Conservation (phyloP, 2,329 filamentous ascomycete genomes). For the Pseudogymnoascus sp. region DNA sequence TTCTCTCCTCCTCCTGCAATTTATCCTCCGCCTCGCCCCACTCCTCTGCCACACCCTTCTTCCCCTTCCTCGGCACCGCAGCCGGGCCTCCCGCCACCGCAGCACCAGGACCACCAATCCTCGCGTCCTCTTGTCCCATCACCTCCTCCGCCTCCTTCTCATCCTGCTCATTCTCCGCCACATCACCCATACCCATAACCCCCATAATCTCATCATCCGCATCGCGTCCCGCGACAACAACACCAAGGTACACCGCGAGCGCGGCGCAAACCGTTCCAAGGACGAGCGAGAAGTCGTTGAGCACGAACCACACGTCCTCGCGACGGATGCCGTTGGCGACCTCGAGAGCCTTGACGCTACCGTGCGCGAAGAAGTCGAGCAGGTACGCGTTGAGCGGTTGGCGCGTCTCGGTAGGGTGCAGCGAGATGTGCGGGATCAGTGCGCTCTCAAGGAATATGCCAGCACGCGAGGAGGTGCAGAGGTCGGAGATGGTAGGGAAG, state of each 20-base stretch:
- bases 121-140: conserved; percentile 7
- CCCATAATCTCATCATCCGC: conserved; percentile 31
- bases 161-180: conserved; percentile 34
- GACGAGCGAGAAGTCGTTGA: conserved; percentile 59
- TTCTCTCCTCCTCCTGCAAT: conserved; percentile 29
- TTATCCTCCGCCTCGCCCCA: conserved; percentile 39
- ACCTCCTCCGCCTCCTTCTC: conserved; percentile 27
- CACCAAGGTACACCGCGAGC: conserved; percentile 49
- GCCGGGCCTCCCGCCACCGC: not conserved
- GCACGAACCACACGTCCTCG: conserved; percentile 63
- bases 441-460: conserved; percentile 70
- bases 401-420: conserved; percentile 49
- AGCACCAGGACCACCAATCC: not conserved
- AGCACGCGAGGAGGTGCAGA: conserved; percentile 57
- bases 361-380: conserved; percentile 71
- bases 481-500: conserved; percentile 57
- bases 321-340: conserved; percentile 58
- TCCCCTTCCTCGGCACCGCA: conserved; percentile 23
- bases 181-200: conserved; percentile 43
- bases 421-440: conserved; percentile 60
- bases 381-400: conserved; percentile 58
- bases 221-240: conserved; percentile 44
- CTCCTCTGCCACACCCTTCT: conserved; percentile 41
- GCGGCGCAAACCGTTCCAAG: conserved; percentile 66
- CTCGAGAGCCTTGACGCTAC: conserved; percentile 52